phyloP scores from a whole-genome alignment of 495 filamentous ascomycete genomes.

The Oidiodendron maius region DNA sequence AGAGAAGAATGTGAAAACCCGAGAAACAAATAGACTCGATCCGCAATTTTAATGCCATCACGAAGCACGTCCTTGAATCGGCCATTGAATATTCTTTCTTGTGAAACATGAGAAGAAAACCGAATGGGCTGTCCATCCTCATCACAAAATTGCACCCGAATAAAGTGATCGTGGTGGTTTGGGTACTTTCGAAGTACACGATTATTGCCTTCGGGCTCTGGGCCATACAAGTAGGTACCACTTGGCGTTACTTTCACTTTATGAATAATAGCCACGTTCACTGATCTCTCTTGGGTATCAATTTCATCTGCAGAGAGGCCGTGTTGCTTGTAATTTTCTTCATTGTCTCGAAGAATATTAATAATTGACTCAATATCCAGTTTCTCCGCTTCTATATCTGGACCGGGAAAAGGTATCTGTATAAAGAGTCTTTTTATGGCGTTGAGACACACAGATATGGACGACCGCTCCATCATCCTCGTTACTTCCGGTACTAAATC shows the following conservation, averaged over 20 bases:
- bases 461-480: conserved; percentile 12
- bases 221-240: conserved; percentile 63
- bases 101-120: conserved; percentile 47
- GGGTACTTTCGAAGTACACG: conserved; percentile 67
- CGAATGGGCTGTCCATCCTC: conserved; percentile 62
- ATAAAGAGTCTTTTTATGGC: conserved; percentile 42
- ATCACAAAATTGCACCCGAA: conserved; percentile 66
- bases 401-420: conserved; percentile 43
- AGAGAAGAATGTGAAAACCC: conserved; percentile 82
- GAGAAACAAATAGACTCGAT: conserved; percentile 58
- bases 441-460: conserved; percentile 29
- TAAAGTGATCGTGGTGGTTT: conserved; percentile 55
- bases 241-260: conserved; percentile 62
- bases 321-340: conserved; percentile 25
- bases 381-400: conserved; percentile 36
- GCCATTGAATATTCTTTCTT: conserved; percentile 44
- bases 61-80: conserved; percentile 55
- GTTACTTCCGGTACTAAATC: conserved; percentile 29
- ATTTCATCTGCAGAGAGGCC: conserved; percentile 15
- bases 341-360: conserved; percentile 31
- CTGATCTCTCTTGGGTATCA: conserved; percentile 16
- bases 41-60: conserved; percentile 55
- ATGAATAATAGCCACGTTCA: conserved; percentile 41
- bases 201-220: conserved; percentile 65
- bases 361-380: conserved; percentile 38